Percentiles rank a stretch among this genome's conserved stretches.
These are phyloP conservation scores for Fusarium sp. DNA, from an alignment of 2,329 filamentous ascomycete species.

Conservation along the genomic window DNA sequence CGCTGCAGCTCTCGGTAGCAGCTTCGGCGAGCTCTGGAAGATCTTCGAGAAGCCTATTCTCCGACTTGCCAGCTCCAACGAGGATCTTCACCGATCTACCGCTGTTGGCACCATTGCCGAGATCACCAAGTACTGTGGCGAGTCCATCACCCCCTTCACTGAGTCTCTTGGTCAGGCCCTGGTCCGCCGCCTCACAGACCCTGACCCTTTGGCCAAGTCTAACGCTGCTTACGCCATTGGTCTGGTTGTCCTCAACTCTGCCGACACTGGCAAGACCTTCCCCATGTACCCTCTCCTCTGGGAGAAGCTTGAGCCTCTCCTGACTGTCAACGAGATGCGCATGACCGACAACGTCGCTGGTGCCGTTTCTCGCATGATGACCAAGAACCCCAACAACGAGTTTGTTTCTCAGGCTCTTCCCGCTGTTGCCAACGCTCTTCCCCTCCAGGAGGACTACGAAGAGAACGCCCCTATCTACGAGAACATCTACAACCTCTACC, in stretches of 20 bases:
- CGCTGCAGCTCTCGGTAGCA: slow-evolving; percentile 81
- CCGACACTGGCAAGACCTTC: slow-evolving; percentile 76
- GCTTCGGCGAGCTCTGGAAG: slow-evolving; percentile 92
- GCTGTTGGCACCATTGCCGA: slow-evolving; percentile 94
- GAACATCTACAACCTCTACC: slow-evolving; percentile 89
- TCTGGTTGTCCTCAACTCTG: slow-evolving; percentile 84
- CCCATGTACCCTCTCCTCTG: slow-evolving; percentile 84
- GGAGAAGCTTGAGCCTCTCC: slow-evolving; percentile 85
- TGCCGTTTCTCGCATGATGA: slow-evolving; percentile 92
- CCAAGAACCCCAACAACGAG: slow-evolving; percentile 84
- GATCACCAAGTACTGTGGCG: slow-evolving; percentile 86
- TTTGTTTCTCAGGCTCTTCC: slow-evolving; percentile 87
- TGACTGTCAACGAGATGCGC: slow-evolving; percentile 81
- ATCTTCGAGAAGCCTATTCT: slow-evolving; percentile 93
- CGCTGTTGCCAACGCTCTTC: slow-evolving; percentile 80
- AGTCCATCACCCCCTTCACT: slow-evolving; percentile 85
- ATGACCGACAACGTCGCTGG: slow-evolving; percentile 94
- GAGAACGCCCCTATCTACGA: slow-evolving; percentile 95
- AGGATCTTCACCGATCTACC: slow-evolving; percentile 88
- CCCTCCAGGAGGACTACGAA: slow-evolving; percentile 92
- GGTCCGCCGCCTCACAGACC: slow-evolving; percentile 87
- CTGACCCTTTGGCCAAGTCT: slow-evolving; percentile 91
- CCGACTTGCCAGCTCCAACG: slow-evolving; percentile 87
- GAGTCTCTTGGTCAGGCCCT: slow-evolving; percentile 81
- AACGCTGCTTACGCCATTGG: slow-evolving; percentile 95